Evolutionary conservation across 202 grass and related monocot species (phyloP).

Genomic region (Musa balbisiana): DNA sequence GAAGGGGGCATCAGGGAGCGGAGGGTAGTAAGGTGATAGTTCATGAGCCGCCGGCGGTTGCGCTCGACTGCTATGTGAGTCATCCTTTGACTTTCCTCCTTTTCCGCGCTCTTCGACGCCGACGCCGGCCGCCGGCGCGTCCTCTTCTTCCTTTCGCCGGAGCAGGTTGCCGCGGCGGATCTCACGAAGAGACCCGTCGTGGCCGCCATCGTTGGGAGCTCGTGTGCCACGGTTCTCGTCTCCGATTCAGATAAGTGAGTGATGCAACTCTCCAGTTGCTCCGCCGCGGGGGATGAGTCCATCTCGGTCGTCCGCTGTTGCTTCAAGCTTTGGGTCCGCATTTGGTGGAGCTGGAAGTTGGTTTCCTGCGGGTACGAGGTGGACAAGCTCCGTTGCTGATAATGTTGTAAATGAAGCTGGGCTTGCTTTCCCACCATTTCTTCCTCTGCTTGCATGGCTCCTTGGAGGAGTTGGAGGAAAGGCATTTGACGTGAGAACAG

Average conservation of each 20-base stretch:
- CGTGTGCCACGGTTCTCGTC: neutral
- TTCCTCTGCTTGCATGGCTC: conserved; percentile 26
- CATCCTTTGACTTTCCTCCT: conserved; percentile 83
- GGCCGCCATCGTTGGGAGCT: neutral
- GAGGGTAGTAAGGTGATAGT: conserved; percentile 69
- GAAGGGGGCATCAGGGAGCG: conserved; percentile 62
- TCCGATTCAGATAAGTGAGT: conserved; percentile 32
- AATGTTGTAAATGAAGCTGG: neutral
- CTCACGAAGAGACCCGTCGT: neutral
- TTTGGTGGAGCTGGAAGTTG: conserved; percentile 22
- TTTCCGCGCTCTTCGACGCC: conserved; percentile 48
- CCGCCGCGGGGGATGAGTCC: conserved; percentile 16
- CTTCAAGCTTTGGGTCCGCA: conserved; percentile 7
- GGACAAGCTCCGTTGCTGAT: neutral
- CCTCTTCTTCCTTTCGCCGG: conserved; percentile 36
- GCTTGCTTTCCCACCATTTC: conserved; percentile 5
- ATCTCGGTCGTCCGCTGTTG: neutral
- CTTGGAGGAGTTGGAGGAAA: conserved; percentile 65
- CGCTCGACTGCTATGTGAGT: conserved; percentile 90
- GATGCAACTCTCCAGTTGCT: conserved; percentile 83
- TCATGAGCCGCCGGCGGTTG: conserved; percentile 94
- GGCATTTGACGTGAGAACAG: conserved; percentile 39
- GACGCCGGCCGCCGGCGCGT: conserved; percentile 22
- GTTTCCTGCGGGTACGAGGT: neutral
- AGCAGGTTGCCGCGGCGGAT: conserved; percentile 22